A percentile compares a stretch with the other conserved stretches of the same genome.
Evolutionary conservation across 1,284 basidiomycete genomes (phyloP).

Genomic region (Papiliotrema flavescens): DNA sequence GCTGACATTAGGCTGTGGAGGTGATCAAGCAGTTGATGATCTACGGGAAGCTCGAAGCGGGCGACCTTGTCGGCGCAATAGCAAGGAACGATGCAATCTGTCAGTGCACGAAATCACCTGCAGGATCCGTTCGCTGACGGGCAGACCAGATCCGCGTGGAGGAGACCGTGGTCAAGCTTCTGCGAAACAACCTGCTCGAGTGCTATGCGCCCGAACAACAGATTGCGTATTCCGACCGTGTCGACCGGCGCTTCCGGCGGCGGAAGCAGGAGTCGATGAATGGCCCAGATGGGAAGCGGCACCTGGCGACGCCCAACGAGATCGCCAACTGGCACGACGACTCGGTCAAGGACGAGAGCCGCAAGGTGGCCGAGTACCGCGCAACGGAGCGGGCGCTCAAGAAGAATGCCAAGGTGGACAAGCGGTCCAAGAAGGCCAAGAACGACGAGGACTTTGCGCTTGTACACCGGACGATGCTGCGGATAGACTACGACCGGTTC

Average conservation of each 20-base stretch:
- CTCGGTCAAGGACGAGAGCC: constrained; percentile 23
- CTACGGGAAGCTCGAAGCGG: constrained; percentile 78
- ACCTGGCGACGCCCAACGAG: constrained; percentile 8
- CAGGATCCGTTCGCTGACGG: neutral
- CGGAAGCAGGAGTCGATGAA: too few relatives aligned
- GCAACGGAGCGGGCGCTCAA: constrained; percentile 25
- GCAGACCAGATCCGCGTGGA: neutral
- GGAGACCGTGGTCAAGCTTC: constrained; percentile 17
- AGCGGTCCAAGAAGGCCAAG: constrained; percentile 25
- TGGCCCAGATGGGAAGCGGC: too few relatives aligned
- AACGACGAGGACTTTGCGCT: constrained; percentile 30
- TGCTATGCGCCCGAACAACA: constrained; percentile 29
- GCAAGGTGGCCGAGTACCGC: constrained; percentile 36
- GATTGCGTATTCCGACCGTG: constrained; percentile 29
- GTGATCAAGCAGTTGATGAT: constrained; percentile 72
- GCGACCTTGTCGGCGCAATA: constrained; percentile 25
- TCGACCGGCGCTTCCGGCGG: constrained; percentile 20
- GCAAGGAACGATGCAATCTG: constrained; percentile 14
- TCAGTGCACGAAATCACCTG: constrained; percentile 7
- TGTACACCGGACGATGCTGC: constrained; percentile 23
- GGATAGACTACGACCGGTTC: constrained; percentile 82
- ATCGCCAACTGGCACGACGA: constrained; percentile 36
- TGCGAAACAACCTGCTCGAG: constrained; percentile 27
- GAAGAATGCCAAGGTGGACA: constrained; percentile 9
- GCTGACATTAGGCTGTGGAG: constrained; percentile 59